Evolutionary conservation across 768 basidiomycete species (phyloP).

Genomic region (Lentinula detonsa): DNA sequence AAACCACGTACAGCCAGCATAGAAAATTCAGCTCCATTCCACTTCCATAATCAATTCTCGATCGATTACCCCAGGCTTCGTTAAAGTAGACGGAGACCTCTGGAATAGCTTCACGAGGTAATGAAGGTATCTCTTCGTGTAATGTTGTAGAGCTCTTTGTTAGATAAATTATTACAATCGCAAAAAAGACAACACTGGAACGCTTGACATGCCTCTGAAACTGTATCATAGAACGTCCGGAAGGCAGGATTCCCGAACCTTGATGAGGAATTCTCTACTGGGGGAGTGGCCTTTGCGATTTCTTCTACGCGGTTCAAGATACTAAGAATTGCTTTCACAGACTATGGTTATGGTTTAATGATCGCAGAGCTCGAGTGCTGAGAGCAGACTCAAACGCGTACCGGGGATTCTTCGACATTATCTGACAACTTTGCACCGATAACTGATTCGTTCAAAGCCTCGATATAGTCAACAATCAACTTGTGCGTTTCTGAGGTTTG

Average conservation of each 20-base stretch:
- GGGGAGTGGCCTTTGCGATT: slow-evolving; percentile 66
- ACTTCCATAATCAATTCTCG: slow-evolving; percentile 97
- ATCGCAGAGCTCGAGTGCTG: background rate
- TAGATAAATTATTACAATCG: background rate
- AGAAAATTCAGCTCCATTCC: slow-evolving; percentile 99
- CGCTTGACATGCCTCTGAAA: slow-evolving; percentile 48
- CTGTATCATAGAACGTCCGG: slow-evolving; percentile 81
- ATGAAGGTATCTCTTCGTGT: slow-evolving; percentile 50
- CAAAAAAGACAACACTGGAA: background rate
- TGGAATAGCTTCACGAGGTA: slow-evolving; percentile 50
- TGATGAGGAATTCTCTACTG: slow-evolving; percentile 85
- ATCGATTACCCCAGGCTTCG: slow-evolving; percentile 88
- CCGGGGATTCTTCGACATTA: slow-evolving; percentile 48
- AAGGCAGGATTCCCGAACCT: slow-evolving; percentile 98
- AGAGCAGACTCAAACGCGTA: slow-evolving; percentile 28
- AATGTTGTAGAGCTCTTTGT: slow-evolving; percentile 46
- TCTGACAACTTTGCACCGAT: slow-evolving; percentile 74
- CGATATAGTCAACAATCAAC: slow-evolving; percentile 64
- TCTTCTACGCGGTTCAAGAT: slow-evolving; percentile 64
- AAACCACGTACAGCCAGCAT: slow-evolving; percentile 80
- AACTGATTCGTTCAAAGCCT: slow-evolving; percentile 68
- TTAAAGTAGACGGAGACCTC: slow-evolving; percentile 80
- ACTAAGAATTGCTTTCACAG: slow-evolving; percentile 51
- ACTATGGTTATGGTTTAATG: slow-evolving; percentile 33
- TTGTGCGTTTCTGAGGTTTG: slow-evolving; percentile 66